Base-by-base conservation (phyloP, 352 stramenopile genomes). In the Phytophthora palmivora region DNA sequence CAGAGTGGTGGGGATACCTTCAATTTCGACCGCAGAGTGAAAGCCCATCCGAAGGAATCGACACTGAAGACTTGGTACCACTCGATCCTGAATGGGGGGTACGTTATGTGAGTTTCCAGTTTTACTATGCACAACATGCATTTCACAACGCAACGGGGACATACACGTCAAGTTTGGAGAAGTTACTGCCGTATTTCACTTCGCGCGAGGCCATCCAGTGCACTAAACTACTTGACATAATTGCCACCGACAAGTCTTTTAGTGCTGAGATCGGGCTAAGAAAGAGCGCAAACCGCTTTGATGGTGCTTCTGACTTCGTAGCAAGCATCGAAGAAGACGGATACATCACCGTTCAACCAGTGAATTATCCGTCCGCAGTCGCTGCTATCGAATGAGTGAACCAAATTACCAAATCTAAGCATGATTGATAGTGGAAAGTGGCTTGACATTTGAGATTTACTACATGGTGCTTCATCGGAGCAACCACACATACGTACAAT, bases 1-100 rank as follows among this genome's bases (percentile, higher is more conserved):
- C 91, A 10, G 89, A 97, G 71, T 79, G 80, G 63, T 97, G 91
- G 91, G 91, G 91, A 15, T 97, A 95, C 51, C 52, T 97, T 38
- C 72, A 92, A n/a, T 96, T 97, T 55, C 72, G 68, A 0, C 56
- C 68, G 5, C 67, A 32, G 16, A 22, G 46, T 14, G 61, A 79
- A 36, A 50, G 8, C 3, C 63, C 51, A 4, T 47, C 57, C 4
- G 7, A 28, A 15, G 3, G 44, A 52, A 37, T 41, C 19, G 14
- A 52, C 33, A 21, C 21, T 19, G 43, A 59, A 16, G 15, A 57
- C 3, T 19, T 50, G 15, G 67, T 87, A 14, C 52, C 72, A 3
- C 30, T 72, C 16, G 83, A 90, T 43, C 67, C 58, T 5, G 55
- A 80, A 52, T 92, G 79, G 78, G 37, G 61, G 18, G 58, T 86